Evolutionary conservation across 2,329 filamentous ascomycete genomes (phyloP).

Genomic region (Diaporthe vaccinii): DNA sequence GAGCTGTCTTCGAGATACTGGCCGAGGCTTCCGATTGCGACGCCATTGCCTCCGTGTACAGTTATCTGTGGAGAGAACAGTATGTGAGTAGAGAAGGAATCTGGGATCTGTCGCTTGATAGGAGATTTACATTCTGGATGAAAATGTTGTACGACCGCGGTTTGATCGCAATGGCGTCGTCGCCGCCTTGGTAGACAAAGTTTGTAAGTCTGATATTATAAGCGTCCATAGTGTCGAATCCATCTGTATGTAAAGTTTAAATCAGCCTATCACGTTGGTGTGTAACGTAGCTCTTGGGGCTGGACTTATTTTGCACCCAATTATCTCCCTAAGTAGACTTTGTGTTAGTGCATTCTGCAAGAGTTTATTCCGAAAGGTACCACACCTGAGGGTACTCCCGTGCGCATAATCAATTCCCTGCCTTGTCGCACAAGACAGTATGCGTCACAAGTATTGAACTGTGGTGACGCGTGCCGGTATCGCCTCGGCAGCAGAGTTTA

Average conservation of each 20-base stretch:
- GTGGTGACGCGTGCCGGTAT: neutral
- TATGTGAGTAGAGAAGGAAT: neutral
- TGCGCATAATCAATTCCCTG: neutral
- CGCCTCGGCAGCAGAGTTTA: neutral
- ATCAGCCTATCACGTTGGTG: neutral
- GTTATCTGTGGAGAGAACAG: slow-evolving; percentile 46
- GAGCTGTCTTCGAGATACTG: slow-evolving; percentile 68
- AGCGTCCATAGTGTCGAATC: slow-evolving; percentile 70
- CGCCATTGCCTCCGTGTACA: slow-evolving; percentile 67
- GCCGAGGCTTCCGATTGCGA: slow-evolving; percentile 67
- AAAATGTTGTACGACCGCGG: slow-evolving; percentile 66
- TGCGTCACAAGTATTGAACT: neutral
- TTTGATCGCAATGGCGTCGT: slow-evolving; percentile 71
- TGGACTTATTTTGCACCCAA: slow-evolving; percentile 64
- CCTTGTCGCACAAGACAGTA: neutral
- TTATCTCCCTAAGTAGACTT: slow-evolving; percentile 56
- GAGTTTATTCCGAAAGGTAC: neutral
- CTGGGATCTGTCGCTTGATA: neutral
- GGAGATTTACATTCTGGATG: slow-evolving; percentile 56
- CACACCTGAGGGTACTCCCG: neutral
- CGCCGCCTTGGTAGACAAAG: slow-evolving; percentile 67
- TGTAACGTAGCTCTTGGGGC: neutral
- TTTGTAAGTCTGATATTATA: slow-evolving; percentile 63
- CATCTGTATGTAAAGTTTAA: slow-evolving; percentile 56
- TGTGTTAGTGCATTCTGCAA: neutral